These are phyloP conservation scores for Ettlia oleoabundans DNA, from an alignment of 139 green algal genomes.

Conservation along the genomic window DNA sequence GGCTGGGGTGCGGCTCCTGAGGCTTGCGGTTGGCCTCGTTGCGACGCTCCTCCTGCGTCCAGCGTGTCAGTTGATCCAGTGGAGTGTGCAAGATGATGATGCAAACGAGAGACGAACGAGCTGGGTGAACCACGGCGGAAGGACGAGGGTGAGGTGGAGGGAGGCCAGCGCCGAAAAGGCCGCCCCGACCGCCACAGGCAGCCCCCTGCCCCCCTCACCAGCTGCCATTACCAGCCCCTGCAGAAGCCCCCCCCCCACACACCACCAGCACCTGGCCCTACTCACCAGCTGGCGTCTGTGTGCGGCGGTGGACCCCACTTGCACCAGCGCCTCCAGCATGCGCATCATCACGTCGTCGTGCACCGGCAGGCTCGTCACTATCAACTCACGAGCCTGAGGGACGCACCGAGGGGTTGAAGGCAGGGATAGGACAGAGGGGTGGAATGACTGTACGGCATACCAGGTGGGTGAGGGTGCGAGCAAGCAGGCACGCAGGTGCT, in stretches of 20 bases:
- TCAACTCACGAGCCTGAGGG: conserved; percentile 47
- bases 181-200: no score
- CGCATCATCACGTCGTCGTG: conserved; percentile 42
- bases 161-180: no score
- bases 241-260: neutral
- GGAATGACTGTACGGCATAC: neutral
- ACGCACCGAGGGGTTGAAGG: neutral
- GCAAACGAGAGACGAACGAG: no score
- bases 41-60: conserved; percentile 39
- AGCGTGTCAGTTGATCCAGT: no score
- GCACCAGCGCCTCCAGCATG: conserved; percentile 43
- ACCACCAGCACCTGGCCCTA: neutral
- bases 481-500: no score
- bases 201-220: no score
- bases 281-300: conserved; percentile 27
- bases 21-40: conserved; percentile 22
- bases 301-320: conserved; percentile 45
- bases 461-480: neutral
- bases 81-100: no score
- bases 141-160: no score
- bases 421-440: neutral
- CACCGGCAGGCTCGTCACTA: conserved; percentile 50
- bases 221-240: neutral
- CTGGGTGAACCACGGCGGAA: no score
- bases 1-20: conserved; percentile 46